A percentile compares a stretch with the other conserved stretches of the same genome.
phyloP scores from a whole-genome alignment of 2,329 filamentous ascomycete genomes.

The Penicillium sp. region DNA sequence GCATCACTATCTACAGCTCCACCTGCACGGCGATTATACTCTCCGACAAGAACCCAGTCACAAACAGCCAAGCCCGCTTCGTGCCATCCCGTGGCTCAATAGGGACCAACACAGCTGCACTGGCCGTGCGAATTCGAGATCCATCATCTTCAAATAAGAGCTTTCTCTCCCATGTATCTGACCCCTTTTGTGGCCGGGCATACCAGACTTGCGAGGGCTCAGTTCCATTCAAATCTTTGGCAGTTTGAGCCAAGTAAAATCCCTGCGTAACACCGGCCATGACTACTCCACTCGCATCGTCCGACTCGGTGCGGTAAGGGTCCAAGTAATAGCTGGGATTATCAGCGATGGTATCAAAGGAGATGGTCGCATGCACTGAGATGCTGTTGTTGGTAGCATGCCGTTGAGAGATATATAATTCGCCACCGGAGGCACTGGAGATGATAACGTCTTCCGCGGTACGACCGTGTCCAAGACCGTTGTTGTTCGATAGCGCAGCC shows the following conservation, averaged over 20 bases:
- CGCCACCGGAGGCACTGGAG: constrained; percentile 42
- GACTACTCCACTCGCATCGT: constrained; percentile 52
- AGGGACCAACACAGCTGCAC: constrained; percentile 49
- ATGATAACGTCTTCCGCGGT: constrained; percentile 32
- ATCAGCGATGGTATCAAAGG: constrained; percentile 47
- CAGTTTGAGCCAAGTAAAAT: constrained; percentile 34
- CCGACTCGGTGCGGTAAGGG: constrained; percentile 40
- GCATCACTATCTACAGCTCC: constrained; percentile 37
- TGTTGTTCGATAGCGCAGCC: constrained; percentile 48
- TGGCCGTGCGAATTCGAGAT: constrained; percentile 45
- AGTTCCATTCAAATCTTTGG: constrained; percentile 31
- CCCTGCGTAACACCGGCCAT: constrained; percentile 45
- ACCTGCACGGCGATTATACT: constrained; percentile 50
- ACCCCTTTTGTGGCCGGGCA: constrained; percentile 21
- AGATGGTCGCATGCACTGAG: constrained; percentile 41
- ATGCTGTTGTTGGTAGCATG: constrained; percentile 31
- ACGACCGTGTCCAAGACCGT: constrained; percentile 51
- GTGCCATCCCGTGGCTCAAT: constrained; percentile 46
- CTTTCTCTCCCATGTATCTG: constrained; percentile 39
- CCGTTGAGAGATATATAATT: constrained; percentile 40
- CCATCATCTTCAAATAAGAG: constrained; percentile 57
- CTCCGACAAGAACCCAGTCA: constrained; percentile 51
- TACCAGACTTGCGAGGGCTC: constrained; percentile 49
- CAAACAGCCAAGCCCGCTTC: constrained; percentile 53
- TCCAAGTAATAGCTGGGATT: constrained; percentile 57